Conservation (phyloP, 768 basidiomycete species). For the Boletellus ananas region DNA sequence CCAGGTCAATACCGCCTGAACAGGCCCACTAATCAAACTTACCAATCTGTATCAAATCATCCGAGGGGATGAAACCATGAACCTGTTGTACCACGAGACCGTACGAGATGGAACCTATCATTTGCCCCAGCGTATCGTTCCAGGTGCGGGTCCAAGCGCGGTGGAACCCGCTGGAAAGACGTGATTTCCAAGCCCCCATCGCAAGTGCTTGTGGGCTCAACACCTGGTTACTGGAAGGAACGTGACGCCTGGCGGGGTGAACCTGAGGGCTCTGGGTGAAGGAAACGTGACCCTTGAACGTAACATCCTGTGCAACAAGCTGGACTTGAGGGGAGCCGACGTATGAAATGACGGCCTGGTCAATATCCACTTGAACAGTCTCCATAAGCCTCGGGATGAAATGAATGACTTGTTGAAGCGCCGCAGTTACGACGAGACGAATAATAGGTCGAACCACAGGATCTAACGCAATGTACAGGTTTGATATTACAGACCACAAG, state of each 20-base stretch:
- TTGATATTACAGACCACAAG: conserved; percentile 30
- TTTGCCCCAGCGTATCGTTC: conserved; percentile 65
- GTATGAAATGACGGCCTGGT: conserved; percentile 50
- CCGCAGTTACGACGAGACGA: conserved; percentile 50
- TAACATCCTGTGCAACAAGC: conserved; percentile 48
- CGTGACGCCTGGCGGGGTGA: conserved; percentile 9
- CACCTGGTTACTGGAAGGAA: conserved; percentile 10
- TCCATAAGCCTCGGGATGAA: conserved; percentile 68
- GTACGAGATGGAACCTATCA: conserved; percentile 53
- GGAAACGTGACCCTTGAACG: conserved; percentile 50
- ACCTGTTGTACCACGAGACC: conserved; percentile 47
- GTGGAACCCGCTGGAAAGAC: conserved; percentile 54
- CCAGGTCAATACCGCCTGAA: neutral
- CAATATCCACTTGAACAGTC: conserved; percentile 63
- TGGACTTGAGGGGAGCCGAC: conserved; percentile 49
- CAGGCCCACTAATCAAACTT: conserved; percentile 2
- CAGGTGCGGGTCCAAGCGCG: conserved; percentile 68
- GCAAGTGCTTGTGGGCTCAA: conserved; percentile 37
- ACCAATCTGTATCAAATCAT: conserved; percentile 27
- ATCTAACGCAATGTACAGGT: conserved; percentile 46
- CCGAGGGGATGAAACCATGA: conserved; percentile 37
- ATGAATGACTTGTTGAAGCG: conserved; percentile 56
- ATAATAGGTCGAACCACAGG: conserved; percentile 60
- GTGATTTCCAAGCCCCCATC: conserved; percentile 62
- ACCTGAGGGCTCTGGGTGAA: conserved; percentile 48